These are phyloP conservation scores for Rubia balearica DNA, from an alignment of 305 asterid species.

Conservation along the genomic window DNA sequence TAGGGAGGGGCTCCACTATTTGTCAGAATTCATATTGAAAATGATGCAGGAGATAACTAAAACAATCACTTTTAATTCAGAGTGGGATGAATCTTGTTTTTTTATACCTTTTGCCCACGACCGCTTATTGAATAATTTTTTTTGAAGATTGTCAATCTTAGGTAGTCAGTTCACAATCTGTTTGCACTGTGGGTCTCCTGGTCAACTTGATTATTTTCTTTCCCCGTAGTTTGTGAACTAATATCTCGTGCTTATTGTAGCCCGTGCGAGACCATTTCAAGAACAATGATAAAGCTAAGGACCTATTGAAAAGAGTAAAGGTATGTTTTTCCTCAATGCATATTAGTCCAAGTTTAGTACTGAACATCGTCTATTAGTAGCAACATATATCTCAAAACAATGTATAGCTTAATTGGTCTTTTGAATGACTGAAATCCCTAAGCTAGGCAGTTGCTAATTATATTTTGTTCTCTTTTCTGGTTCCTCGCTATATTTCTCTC, in stretches of 20 bases:
- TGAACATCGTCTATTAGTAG: neutral
- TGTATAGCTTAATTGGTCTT: neutral
- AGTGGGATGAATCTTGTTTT: neutral
- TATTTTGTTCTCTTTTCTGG: neutral
- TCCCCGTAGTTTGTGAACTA: neutral
- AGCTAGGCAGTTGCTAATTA: no score
- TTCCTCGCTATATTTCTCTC: neutral
- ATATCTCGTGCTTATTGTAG: constrained; percentile 28
- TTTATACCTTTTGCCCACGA: neutral
- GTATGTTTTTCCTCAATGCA: constrained; percentile 25
- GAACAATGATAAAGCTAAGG: constrained; percentile 60
- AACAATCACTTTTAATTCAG: no score
- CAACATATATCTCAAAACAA: neutral
- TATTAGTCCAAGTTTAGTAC: neutral
- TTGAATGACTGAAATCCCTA: neutral
- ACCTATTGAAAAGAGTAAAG: constrained; percentile 67
- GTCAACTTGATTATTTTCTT: neutral
- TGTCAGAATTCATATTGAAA: neutral
- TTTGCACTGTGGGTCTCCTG: neutral
- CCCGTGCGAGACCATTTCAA: constrained; percentile 88
- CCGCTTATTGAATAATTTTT: neutral
- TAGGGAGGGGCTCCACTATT: neutral
- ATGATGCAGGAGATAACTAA: neutral
- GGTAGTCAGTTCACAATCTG: neutral
- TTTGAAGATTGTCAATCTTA: neutral